Evolutionary conservation across 805 yeast species (phyloP), one percentile per base, ranked within the genome.

Genomic region (Metschnikowia noctiluminum): DNA sequence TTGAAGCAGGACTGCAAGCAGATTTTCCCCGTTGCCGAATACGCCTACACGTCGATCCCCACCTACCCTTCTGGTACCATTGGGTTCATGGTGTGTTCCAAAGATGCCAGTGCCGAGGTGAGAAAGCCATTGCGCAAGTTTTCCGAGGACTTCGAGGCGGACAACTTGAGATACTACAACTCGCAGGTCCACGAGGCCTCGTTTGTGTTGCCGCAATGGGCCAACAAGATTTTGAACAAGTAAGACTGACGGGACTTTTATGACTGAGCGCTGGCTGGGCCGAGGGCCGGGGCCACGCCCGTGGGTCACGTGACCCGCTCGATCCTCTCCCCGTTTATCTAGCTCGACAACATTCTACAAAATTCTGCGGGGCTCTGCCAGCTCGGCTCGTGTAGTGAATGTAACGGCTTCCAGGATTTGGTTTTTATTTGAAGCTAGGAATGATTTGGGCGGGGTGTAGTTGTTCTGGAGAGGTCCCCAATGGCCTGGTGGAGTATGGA

Each of bases 41-140:
- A 90, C 67, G 90, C 96, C 32, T 87, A 88, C 74, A 86, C 95
- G 50, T 81, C 94, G 64, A 89, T 91, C 59, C 99, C 99, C 64
- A 91, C 98, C 50, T 92, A 92, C 65, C 96, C 99, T 55, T 84
- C 96, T 15, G 99, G 99, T 56, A 95, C 90, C 68, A 86, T 92
- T 63, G 99, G 98, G n/a, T 89, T 94, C 73, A 89, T 92, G 96
- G 91, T 92, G 52, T 91, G 97, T 69, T 79, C 85, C 54, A 92
- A 90, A 75, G 86, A 87, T 63, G 65, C 79, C 13, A 59, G 68
- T 27, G 82, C 84, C 43, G 74, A 85, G 54, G 86, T 92, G 50
- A 76, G 71, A 60, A 74, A 69, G 56, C 97, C 98, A 42, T 56
- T 80, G 53, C 82, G 97, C 68, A 73, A 76, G 31, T 70, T 87